phyloP scores from a whole-genome alignment of 352 stramenopile species.

The Phytophthora brassicae region DNA sequence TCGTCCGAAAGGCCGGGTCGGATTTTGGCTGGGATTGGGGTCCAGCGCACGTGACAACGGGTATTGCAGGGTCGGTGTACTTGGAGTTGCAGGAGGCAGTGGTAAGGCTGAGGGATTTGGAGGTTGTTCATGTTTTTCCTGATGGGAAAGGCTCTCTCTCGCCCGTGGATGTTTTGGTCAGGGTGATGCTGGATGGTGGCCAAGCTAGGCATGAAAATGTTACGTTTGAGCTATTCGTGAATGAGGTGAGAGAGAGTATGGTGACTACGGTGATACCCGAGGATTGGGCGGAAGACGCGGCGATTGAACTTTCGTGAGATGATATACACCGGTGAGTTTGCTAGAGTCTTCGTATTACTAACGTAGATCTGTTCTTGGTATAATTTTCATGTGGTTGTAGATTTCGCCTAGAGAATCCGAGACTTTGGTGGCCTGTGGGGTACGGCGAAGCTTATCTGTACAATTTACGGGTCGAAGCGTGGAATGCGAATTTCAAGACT shows the following conservation, averaged over 20 bases:
- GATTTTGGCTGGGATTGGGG: conserved; percentile 91
- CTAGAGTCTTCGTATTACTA: not conserved
- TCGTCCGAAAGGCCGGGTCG: conserved; percentile 83
- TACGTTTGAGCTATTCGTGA: conserved; percentile 51
- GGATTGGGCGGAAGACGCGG: conserved; percentile 16
- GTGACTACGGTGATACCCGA: conserved; percentile 20
- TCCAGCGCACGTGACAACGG: conserved; percentile 63
- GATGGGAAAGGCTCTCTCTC: conserved; percentile 32
- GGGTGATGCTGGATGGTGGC: conserved; percentile 35
- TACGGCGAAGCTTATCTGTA: conserved; percentile 72
- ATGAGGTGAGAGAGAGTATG: conserved; percentile 32
- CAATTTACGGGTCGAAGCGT: conserved; percentile 44
- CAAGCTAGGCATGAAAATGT: conserved; percentile 34
- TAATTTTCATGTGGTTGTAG: conserved; percentile 25
- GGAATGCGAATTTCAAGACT: conserved; percentile 24
- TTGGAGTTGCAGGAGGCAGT: conserved; percentile 36
- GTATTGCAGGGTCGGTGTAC: conserved; percentile 57
- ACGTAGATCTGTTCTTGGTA: conserved; percentile 2
- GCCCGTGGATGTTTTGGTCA: conserved; percentile 42
- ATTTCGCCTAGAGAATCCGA: conserved; percentile 46
- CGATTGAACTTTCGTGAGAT: conserved; percentile 45
- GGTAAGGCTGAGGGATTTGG: conserved; percentile 35
- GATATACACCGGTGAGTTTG: too few relatives aligned
- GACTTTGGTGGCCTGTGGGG: conserved; percentile 72
- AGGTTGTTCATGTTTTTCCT: conserved; percentile 50